These are phyloP conservation scores for Combretum micranthum DNA, from an alignment of 345 rosid species.

Conservation along the genomic window DNA sequence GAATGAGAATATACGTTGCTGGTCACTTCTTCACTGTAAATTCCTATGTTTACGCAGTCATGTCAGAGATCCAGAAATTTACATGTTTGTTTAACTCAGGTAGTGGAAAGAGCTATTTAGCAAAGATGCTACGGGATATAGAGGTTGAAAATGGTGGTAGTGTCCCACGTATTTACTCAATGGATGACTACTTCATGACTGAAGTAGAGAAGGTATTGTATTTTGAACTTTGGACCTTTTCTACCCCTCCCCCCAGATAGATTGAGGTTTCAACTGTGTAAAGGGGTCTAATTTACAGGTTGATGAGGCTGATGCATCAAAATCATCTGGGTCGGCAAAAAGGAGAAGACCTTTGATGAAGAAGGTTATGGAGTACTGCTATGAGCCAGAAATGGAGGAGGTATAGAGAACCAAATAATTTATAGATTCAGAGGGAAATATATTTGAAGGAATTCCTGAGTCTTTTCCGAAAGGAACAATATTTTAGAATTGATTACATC, in stretches of 20 bases:
- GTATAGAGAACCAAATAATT: conserved; percentile 28
- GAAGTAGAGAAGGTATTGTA: conserved; percentile 83
- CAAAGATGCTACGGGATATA: conserved; percentile 80
- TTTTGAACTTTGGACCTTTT: neutral
- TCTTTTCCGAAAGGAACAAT: too few relatives aligned
- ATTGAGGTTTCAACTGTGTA: neutral
- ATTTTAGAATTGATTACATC: too few relatives aligned
- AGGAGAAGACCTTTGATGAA: conserved; percentile 61
- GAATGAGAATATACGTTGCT: too few relatives aligned
- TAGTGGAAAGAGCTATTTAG: conserved; percentile 95
- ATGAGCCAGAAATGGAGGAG: conserved; percentile 99
- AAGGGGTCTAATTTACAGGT: conserved; percentile 32
- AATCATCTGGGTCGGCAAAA: conserved; percentile 45
- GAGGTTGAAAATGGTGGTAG: conserved; percentile 85
- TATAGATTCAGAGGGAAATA: neutral
- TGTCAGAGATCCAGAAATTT: neutral
- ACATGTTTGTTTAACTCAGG: conserved; percentile 27
- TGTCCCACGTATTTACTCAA: conserved; percentile 93
- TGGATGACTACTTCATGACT: conserved; percentile 98
- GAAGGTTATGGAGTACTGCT: conserved; percentile 87
- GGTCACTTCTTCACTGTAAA: neutral
- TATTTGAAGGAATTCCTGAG: neutral
- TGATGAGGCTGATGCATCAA: conserved; percentile 56
- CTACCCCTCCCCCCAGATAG: neutral
- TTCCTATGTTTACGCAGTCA: neutral